Percentiles rank a stretch among this genome's conserved stretches.
phyloP scores from a whole-genome alignment of 2,329 filamentous ascomycete genomes.

The Botrytis galanthina region DNA sequence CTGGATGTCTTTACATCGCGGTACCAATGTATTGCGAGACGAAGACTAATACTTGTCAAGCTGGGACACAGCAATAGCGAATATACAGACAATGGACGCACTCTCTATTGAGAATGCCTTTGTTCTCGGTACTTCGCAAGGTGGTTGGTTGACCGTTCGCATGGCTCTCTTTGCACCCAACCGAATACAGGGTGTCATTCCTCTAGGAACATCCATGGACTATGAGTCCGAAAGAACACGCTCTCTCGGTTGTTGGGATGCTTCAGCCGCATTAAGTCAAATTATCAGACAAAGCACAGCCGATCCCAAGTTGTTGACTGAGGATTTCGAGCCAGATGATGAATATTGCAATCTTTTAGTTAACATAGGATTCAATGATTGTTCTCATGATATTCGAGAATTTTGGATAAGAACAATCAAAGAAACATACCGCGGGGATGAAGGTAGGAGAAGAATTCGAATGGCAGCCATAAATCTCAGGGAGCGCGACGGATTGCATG shows the following conservation, averaged over 20 bases:
- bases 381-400: constrained; percentile 39
- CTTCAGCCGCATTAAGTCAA: constrained; percentile 43
- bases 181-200: constrained; percentile 48
- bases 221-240: constrained; percentile 49
- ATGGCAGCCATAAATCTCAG: constrained; percentile 47
- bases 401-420: constrained; percentile 50
- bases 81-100: constrained; percentile 54
- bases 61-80: constrained; percentile 55
- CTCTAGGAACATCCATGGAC: constrained; percentile 53
- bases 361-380: constrained; percentile 46
- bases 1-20: not conserved
- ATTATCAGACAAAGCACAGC: constrained; percentile 40
- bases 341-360: constrained; percentile 48
- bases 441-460: constrained; percentile 49
- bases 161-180: constrained; percentile 52
- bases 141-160: constrained; percentile 50
- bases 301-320: constrained; percentile 36
- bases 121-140: constrained; percentile 51
- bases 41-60: not conserved
- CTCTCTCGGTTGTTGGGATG: constrained; percentile 51
- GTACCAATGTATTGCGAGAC: not conserved
- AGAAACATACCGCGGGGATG: constrained; percentile 49
- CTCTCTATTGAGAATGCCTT: constrained; percentile 50
- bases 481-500: constrained; percentile 48
- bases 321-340: constrained; percentile 49